These are phyloP conservation scores for Komagataella mondaviorum DNA, from an alignment of 805 yeast species.

Conservation along the genomic window DNA sequence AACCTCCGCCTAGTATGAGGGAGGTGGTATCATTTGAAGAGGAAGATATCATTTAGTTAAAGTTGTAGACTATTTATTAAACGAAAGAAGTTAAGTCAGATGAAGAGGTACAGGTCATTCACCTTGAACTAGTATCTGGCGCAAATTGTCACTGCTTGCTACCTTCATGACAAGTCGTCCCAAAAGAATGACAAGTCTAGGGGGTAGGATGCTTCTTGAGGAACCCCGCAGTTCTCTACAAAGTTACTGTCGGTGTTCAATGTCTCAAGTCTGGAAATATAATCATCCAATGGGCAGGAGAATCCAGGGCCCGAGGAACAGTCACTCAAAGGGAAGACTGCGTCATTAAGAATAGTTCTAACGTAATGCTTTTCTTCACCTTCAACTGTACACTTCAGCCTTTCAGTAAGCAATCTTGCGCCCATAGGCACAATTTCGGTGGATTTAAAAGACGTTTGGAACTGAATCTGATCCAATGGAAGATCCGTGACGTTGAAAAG, in stretches of 20 bases:
- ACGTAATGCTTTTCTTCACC: slow-evolving; percentile 20
- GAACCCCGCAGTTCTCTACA: not conserved
- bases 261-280: not conserved
- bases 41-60: not conserved
- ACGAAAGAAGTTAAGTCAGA: not conserved
- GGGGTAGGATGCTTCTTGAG: not conserved
- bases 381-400: slow-evolving; percentile 22
- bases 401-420: slow-evolving; percentile 36
- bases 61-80: not conserved
- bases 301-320: slow-evolving; percentile 44
- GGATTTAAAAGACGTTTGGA: slow-evolving; percentile 26
- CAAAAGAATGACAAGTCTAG: not conserved
- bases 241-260: not conserved
- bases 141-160: not conserved
- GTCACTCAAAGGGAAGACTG: slow-evolving; percentile 33
- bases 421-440: slow-evolving; percentile 46
- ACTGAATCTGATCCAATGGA: slow-evolving; percentile 29
- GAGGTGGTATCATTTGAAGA: not conserved
- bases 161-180: not conserved
- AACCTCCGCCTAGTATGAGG: slow-evolving; percentile 69
- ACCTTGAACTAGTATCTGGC: not conserved
- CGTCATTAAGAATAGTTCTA: slow-evolving; percentile 37
- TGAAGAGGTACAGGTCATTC: not conserved
- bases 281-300: slow-evolving; percentile 25
- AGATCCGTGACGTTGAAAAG: slow-evolving; percentile 29